Evolutionary conservation across 106 monocot genomes (phyloP).

Genomic region (Triglochin maritima): DNA sequence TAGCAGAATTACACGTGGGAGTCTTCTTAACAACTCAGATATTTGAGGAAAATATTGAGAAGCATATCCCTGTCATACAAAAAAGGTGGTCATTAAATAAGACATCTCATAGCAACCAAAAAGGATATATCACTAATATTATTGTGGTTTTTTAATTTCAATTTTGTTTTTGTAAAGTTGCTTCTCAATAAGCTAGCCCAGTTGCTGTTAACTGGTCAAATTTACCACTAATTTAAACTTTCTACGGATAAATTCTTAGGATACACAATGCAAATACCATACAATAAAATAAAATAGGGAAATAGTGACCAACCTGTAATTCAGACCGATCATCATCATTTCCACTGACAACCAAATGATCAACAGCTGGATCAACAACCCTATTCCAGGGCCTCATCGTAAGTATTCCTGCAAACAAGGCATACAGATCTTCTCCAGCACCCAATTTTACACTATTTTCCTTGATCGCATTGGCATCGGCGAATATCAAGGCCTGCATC

Average conservation of each 20-base stretch:
- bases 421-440: slow-evolving; percentile 90
- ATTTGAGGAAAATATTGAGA: slow-evolving; percentile 77
- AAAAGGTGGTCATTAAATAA: neutral
- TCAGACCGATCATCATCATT: slow-evolving; percentile 57
- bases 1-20: slow-evolving; percentile 87
- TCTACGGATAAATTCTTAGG: neutral
- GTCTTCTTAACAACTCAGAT: slow-evolving; percentile 85
- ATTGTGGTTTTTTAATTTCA: no score
- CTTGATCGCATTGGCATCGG: slow-evolving; percentile 73
- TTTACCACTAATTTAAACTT: neutral
- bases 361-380: slow-evolving; percentile 78
- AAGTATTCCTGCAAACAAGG: slow-evolving; percentile 82
- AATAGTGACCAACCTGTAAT: slow-evolving; percentile 44
- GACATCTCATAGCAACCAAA: neutral
- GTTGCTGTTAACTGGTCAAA: neutral
- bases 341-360: slow-evolving; percentile 71
- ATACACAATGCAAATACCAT: neutral
- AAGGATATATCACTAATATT: neutral
- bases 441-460: slow-evolving; percentile 85
- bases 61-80: slow-evolving; percentile 64
- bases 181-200: neutral
- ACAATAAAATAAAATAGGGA: neutral
- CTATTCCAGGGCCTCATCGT: slow-evolving; percentile 92
- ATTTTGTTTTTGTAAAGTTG: neutral
- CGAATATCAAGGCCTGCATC: slow-evolving; percentile 75